phyloP scores from a whole-genome alignment of 1,284 basidiomycete species.

The Cryptococcus sp. region DNA sequence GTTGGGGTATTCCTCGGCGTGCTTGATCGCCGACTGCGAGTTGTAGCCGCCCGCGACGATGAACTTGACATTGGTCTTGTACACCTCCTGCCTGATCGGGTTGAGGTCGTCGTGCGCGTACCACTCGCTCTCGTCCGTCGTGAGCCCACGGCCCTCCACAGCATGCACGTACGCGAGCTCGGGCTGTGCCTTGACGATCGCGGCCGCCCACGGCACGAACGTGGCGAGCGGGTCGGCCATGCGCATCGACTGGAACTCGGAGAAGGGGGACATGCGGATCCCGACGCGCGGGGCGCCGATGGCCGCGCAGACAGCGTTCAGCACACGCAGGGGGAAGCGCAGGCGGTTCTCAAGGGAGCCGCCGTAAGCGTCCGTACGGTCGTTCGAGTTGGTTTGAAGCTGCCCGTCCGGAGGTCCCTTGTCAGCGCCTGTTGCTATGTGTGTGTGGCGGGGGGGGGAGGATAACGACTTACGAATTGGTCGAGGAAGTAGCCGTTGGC shows the following conservation, averaged over 20 bases:
- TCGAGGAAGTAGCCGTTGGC: constrained; percentile 43
- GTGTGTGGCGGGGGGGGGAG: no score
- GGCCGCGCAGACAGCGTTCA: constrained; percentile 54
- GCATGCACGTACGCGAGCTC: constrained; percentile 60
- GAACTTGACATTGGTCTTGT: constrained; percentile 38
- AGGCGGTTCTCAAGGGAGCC: constrained; percentile 58
- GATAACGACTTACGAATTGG: constrained; percentile 52
- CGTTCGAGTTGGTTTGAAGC: constrained; percentile 54
- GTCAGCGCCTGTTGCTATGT: constrained; percentile 1
- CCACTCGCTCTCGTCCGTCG: constrained; percentile 19
- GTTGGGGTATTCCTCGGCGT: constrained; percentile 39
- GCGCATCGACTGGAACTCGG: constrained; percentile 50
- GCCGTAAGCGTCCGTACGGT: constrained; percentile 61
- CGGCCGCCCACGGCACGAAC: constrained; percentile 20
- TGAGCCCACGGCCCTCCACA: constrained; percentile 52
- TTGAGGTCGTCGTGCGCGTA: constrained; percentile 22
- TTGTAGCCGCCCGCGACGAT: constrained; percentile 56
- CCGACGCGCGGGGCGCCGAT: constrained; percentile 56
- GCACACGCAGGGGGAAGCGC: constrained; percentile 56
- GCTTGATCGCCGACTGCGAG: constrained; percentile 28
- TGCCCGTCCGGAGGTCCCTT: constrained; percentile 49
- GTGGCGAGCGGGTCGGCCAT: constrained; percentile 7
- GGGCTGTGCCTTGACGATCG: constrained; percentile 51
- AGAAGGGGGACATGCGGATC: constrained; percentile 59
- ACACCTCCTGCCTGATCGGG: constrained; percentile 20